Evolutionary conservation across 495 filamentous ascomycete genomes (phyloP), one percentile per base, ranked within the genome.

Genomic region (Parathielavia hyrcaniae): DNA sequence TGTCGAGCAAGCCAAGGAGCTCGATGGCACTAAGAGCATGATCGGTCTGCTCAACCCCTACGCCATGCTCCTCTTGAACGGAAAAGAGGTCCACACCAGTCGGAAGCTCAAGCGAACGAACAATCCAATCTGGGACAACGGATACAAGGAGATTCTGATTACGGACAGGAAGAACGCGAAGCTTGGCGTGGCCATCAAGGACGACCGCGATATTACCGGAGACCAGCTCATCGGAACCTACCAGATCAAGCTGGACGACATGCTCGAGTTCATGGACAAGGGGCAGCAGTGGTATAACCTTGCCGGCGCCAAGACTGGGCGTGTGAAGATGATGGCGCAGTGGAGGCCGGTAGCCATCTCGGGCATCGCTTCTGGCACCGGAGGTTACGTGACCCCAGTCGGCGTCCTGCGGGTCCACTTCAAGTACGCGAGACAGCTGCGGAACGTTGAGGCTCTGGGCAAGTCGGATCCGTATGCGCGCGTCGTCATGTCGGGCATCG

Each of bases 261-360:
- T 99, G 85, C 71, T 97, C 16, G 87, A 92, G 56, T 78, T 91
- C 72, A 91, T 90, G 84, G 83, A 83, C 53, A 95, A 95, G 72
- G 93, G 93, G 26, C 87, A 93, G 60, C 89, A 97, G 60, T 99
- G 93, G 93, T 97, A 91, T 77, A 87, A 91, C 53, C 81, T 99
- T 26, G 79, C 85, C 57, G 88, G 87, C 4, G 85, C 80, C 41
- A 91, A 90, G 71, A 85, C 82, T 19, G 93, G 95, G 19, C 86
- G 90, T 55, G 89, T 81, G 39, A 96, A 97, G 73, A 80, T 97
- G 81, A 85, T 78, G 62, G 77, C 93, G 20, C 83, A 96, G 60
- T 99, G 93, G 93, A 95, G 95, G 71, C 95, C 93, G 14, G 91
- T 99, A 26, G 85, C 86, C 14, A 73, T 99, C 32, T 83, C 87